phyloP scores from a whole-genome alignment of 2,329 filamentous ascomycete species.

The Zymoseptoria brevis region DNA sequence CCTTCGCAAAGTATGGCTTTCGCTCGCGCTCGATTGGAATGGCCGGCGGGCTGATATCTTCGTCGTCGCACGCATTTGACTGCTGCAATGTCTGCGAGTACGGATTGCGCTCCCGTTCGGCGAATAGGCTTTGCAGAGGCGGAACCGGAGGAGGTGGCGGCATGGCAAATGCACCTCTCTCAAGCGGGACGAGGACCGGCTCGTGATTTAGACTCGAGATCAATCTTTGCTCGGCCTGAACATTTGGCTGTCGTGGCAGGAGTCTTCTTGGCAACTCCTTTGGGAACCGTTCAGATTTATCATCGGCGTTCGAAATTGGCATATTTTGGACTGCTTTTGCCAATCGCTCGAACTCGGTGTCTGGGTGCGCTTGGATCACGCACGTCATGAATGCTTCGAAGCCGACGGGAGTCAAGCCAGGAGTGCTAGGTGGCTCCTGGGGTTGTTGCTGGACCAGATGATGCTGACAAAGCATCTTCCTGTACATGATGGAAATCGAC shows the following conservation, averaged over 20 bases:
- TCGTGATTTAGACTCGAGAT: slow-evolving; percentile 38
- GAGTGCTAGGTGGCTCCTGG: slow-evolving; percentile 37
- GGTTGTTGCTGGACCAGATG: slow-evolving; percentile 36
- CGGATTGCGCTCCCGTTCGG: slow-evolving; percentile 35
- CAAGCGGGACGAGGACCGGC: slow-evolving; percentile 40
- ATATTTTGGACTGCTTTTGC: slow-evolving; percentile 60
- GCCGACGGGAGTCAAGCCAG: slow-evolving; percentile 40
- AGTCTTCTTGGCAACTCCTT: slow-evolving; percentile 68
- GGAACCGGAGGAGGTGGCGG: slow-evolving; percentile 28
- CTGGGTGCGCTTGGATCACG: slow-evolving; percentile 67
- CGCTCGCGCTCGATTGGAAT: slow-evolving; percentile 57
- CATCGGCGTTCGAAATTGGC: slow-evolving; percentile 59
- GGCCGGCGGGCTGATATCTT: slow-evolving; percentile 34
- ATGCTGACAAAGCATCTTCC: slow-evolving; percentile 41
- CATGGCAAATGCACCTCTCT: slow-evolving; percentile 27
- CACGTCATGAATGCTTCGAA: slow-evolving; percentile 58
- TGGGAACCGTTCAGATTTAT: slow-evolving; percentile 64
- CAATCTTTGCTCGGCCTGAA: slow-evolving; percentile 51
- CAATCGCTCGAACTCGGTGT: slow-evolving; percentile 64
- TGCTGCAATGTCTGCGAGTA: slow-evolving; percentile 29
- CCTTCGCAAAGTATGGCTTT: slow-evolving; percentile 55
- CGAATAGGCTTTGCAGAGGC: slow-evolving; percentile 20
- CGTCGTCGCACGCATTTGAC: slow-evolving; percentile 27
- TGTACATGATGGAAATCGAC: slow-evolving; percentile 39
- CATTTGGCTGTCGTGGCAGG: slow-evolving; percentile 55